Base-by-base conservation (phyloP, 78 protist genomes). In the Dictyostelium intermedium region DNA sequence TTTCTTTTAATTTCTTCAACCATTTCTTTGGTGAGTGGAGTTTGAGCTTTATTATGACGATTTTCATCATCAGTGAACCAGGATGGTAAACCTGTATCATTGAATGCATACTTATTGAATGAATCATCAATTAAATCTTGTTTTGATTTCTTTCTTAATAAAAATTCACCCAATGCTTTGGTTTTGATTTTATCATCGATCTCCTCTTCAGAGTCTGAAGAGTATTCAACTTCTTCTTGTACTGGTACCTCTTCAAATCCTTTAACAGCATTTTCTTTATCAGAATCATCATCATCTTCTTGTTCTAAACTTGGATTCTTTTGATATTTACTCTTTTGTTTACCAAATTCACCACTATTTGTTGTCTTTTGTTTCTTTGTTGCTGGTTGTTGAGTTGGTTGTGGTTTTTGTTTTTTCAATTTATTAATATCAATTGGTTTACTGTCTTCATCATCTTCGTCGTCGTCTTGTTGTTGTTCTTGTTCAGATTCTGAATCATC, bases 21-120 rank as follows among this genome's bases (percentile, higher is more conserved):
- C 80, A 95, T 94, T 27, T 85, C 98, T 70, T 85, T 96, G n/a
- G 98, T 97, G 50, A 97, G 37, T 50, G 99, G 99, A 30, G 81
- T 50, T 45, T 45, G 61, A 53, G 91, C 81, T 84, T 56, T 61
- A 47, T 41, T 32, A 82, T 95, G 81, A 14, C 66, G 34, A 69
- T 83, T 63, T 94, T 98, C 99, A 74, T 97, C 98, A 37, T 91
- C 95, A 1, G 61, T 37, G 76, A 98, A 98, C 99, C 99, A 97
- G 14, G 18, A 9, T 35, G 99, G 99, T 2, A 97, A 77, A 25
- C 82, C 96, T 11, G 60, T 66, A 73, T 98, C 98, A 84, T 77
- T 73, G 83, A 50, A 94, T 8, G 96, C 85, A 83, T 82, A 96
- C 7, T 99, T 50, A 91, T 98, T 97, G 93, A 91, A 98, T 35